Evolutionary conservation across 208 protist genomes (phyloP).

Genomic region (Acanthamoeba culbertsoni): DNA sequence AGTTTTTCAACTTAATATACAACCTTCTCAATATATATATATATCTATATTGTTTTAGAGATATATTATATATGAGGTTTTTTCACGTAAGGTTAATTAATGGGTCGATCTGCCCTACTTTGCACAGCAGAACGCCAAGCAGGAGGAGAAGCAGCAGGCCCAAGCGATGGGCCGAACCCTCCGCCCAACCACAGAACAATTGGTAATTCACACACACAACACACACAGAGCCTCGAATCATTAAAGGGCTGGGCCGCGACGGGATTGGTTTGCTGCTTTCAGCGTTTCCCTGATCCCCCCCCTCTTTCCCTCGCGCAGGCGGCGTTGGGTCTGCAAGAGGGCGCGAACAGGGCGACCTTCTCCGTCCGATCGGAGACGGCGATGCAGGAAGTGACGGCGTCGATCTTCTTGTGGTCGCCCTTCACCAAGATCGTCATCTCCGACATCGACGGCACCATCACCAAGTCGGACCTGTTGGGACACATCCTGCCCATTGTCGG

Average conservation of each 20-base stretch:
- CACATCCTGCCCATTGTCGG: conserved; percentile 93
- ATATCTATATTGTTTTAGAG: no score
- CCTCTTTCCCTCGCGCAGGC: not conserved
- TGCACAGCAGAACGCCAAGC: not conserved
- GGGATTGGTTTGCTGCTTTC: no score
- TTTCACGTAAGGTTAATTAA: no score
- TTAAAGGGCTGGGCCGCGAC: no score
- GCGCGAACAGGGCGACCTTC: conserved; percentile 92
- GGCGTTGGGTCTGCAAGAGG: conserved; percentile 88
- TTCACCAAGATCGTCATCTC: conserved; percentile 94
- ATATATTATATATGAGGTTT: no score
- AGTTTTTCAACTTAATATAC: no score
- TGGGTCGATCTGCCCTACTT: not conserved
- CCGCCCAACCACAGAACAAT: conserved; percentile 87
- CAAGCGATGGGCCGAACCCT: conserved; percentile 18
- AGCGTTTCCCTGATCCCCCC: no score
- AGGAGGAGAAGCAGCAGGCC: conserved; percentile 20
- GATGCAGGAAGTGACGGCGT: conserved; percentile 82
- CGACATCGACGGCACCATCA: conserved; percentile 98
- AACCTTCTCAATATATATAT: no score
- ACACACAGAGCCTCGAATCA: no score
- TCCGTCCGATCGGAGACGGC: conserved; percentile 84
- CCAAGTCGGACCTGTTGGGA: conserved; percentile 93
- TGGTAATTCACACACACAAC: conserved; percentile 62
- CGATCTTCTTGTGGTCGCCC: conserved; percentile 93